These are phyloP conservation scores for Choiromyces venosus DNA, from an alignment of 495 filamentous ascomycete genomes.

Conservation along the genomic window DNA sequence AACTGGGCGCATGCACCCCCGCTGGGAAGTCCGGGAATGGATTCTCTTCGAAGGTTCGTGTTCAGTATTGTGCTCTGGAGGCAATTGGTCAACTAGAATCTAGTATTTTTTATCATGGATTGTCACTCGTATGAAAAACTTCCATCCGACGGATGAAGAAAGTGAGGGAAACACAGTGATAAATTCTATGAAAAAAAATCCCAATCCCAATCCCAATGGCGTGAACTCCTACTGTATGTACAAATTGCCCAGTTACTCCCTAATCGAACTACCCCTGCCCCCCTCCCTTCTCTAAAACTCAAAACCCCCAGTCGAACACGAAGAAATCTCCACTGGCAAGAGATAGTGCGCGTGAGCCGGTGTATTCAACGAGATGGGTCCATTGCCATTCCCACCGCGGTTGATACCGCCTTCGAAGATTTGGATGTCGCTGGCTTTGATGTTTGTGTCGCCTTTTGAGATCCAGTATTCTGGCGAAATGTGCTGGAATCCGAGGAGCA, in stretches of 20 bases:
- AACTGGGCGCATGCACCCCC: too few relatives aligned
- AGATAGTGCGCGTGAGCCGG: constrained; percentile 32
- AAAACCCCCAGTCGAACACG: background rate
- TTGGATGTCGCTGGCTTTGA: constrained; percentile 5
- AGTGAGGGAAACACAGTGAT: background rate
- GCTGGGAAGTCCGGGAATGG: too few relatives aligned
- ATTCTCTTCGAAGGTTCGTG: background rate
- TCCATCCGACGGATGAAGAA: background rate
- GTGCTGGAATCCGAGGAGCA: constrained; percentile 50
- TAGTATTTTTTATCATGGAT: background rate
- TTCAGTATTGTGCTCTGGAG: background rate
- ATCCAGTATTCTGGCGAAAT: constrained; percentile 53
- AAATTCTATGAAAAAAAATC: background rate
- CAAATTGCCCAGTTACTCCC: too few relatives aligned
- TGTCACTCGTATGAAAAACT: background rate
- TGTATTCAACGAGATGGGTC: constrained; percentile 19
- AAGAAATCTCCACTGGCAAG: constrained; percentile 13
- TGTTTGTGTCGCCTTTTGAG: background rate
- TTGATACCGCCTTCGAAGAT: constrained; percentile 11
- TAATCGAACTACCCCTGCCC: too few relatives aligned
- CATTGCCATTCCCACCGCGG: constrained; percentile 14
- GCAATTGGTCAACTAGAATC: background rate
- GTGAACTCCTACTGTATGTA: background rate
- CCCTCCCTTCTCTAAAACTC: background rate
- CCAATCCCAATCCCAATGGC: background rate